Conservation (phyloP, 2,329 filamentous ascomycete genomes). For the Talaromyces atroroseus region DNA sequence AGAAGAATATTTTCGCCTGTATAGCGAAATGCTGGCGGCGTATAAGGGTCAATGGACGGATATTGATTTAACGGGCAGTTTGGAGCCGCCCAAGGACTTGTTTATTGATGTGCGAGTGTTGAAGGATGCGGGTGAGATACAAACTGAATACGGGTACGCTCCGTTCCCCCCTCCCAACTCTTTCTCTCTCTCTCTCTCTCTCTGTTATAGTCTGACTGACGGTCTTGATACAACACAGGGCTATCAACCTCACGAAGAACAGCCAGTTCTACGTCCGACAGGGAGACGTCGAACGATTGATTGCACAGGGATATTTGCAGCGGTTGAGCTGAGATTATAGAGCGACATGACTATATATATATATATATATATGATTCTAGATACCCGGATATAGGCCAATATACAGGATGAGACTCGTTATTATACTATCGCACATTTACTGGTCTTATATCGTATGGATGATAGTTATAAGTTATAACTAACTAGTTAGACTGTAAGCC, state of each 20-base stretch:
- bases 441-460: no score
- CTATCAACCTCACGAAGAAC: slow-evolving; percentile 95
- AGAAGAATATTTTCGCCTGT: slow-evolving; percentile 90
- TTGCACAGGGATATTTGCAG: slow-evolving; percentile 90
- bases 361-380: background rate
- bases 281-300: slow-evolving; percentile 89
- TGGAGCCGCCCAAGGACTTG: slow-evolving; percentile 89
- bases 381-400: background rate
- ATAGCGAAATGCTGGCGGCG: slow-evolving; percentile 84
- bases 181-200: no score
- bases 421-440: no score
- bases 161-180: no score
- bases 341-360: slow-evolving; percentile 25
- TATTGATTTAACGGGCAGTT: slow-evolving; percentile 85
- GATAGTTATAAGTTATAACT: no score
- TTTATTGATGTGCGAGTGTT: slow-evolving; percentile 96
- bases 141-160: slow-evolving; percentile 95
- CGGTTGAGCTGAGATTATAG: slow-evolving; percentile 80
- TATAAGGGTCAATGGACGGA: slow-evolving; percentile 99
- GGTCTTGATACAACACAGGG: slow-evolving; percentile 52
- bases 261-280: slow-evolving; percentile 96
- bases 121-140: slow-evolving; percentile 95
- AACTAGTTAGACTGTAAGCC: no score
- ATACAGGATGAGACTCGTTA: background rate
- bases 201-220: background rate